These are phyloP conservation scores for Lichtheimia corymbifera DNA, from an alignment of 371 early-diverging fungal species.

Conservation along the genomic window DNA sequence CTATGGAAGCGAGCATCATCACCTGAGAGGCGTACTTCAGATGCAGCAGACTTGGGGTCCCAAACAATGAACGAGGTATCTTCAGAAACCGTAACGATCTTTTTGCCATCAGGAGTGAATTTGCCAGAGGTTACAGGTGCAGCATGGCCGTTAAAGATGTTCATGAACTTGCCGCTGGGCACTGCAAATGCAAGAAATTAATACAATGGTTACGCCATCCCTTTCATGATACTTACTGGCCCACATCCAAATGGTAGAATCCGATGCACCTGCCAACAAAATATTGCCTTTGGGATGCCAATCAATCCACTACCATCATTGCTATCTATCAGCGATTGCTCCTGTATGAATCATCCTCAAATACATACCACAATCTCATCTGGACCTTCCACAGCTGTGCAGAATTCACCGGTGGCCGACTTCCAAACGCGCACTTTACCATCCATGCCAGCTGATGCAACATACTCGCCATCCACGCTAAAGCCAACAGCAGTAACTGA, in stretches of 20 bases:
- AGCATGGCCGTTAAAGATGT: slow-evolving; percentile 89
- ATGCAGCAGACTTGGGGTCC: slow-evolving; percentile 89
- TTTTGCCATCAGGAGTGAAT: slow-evolving; percentile 90
- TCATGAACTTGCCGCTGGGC: slow-evolving; percentile 89
- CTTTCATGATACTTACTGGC: slow-evolving; percentile 45
- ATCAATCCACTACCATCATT: slow-evolving; percentile 71
- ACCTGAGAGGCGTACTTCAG: slow-evolving; percentile 60
- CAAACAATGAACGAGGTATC: slow-evolving; percentile 86
- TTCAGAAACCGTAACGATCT: slow-evolving; percentile 84
- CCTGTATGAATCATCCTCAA: background rate
- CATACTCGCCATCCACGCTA: slow-evolving; percentile 81
- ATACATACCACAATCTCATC: slow-evolving; percentile 78
- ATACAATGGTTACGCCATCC: background rate
- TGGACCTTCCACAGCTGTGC: slow-evolving; percentile 83
- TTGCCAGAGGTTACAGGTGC: slow-evolving; percentile 84
- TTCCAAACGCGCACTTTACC: slow-evolving; percentile 89
- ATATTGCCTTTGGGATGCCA: slow-evolving; percentile 97
- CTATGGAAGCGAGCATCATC: slow-evolving; percentile 89
- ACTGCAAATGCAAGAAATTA: slow-evolving; percentile 30
- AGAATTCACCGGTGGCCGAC: slow-evolving; percentile 59
- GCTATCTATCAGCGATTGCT: background rate
- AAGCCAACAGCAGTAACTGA: slow-evolving; percentile 87
- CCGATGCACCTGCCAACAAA: slow-evolving; percentile 83
- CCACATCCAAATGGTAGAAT: slow-evolving; percentile 96
- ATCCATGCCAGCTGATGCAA: slow-evolving; percentile 94